Evolutionary conservation across 75 land plant genomes (phyloP), one percentile per base, ranked within the genome.

Genomic region (Adiantum capillusveneris): DNA sequence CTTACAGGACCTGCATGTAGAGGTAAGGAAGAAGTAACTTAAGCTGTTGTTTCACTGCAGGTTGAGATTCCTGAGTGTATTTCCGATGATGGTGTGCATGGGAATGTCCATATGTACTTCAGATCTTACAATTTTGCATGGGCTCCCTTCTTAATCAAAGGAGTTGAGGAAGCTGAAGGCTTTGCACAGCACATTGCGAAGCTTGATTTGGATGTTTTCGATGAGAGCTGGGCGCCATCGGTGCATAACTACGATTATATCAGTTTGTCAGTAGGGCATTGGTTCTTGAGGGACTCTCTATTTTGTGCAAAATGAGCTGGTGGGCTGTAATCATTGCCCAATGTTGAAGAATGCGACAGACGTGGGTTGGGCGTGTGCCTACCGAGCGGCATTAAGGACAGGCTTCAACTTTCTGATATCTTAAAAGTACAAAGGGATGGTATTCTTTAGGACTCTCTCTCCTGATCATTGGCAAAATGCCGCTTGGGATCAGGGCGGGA

Each of bases 301-400:
- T 71, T 64, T 76, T 44, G 77, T 78, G 66, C 72, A 86, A 28
- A 65, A 74, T 18, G 67, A 58, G 26, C 39, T 70, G 0, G 20
- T 86, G 13, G 98, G 98, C 17, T 89, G 90, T 69, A 96, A 93
- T 60, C 64, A 77, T 43, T 93, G 90, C 41, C 68, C 76, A 3
- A 72, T 70, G 13, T 67, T 29, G 60, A 77, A 76, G 60, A 77
- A 76, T n/a, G n/a, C n/a, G n/a, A n/a, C n/a, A n/a, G n/a, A n/a
- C n/a, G n/a, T n/a, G n/a, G n/a, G n/a, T n/a, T n/a, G n/a, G n/a
- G n/a, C n/a, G n/a, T n/a, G n/a, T n/a, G n/a, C n/a, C n/a, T n/a
- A n/a, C n/a, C n/a, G n/a, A n/a, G n/a, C n/a, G n/a, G n/a, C n/a
- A n/a, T n/a, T n/a, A n/a, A n/a, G n/a, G n/a, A n/a, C n/a, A n/a